These are phyloP conservation scores for Neocucurbitaria cava DNA, from an alignment of 2,329 filamentous ascomycete species.

Conservation along the genomic window DNA sequence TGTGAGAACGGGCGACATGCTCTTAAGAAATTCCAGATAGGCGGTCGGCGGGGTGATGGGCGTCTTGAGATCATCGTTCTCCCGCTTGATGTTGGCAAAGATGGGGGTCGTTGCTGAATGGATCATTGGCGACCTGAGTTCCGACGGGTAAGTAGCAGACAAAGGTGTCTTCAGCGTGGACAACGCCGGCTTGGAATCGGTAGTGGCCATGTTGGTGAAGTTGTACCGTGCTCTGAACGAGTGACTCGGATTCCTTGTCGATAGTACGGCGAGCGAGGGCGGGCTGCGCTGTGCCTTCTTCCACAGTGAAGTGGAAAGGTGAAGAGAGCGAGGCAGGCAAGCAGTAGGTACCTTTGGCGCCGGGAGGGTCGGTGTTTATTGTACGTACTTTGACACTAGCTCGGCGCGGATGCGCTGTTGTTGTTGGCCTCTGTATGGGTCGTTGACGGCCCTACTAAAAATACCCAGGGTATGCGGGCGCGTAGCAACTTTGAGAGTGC, in stretches of 20 bases:
- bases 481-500: conserved; percentile 17
- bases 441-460: conserved; percentile 36
- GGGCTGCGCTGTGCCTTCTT: conserved; percentile 36
- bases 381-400: conserved; percentile 33
- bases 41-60: conserved; percentile 90
- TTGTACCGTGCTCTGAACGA: conserved; percentile 36
- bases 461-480: conserved; percentile 35
- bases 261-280: conserved; percentile 26
- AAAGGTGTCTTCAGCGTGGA: conserved; percentile 62
- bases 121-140: conserved; percentile 70
- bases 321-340: conserved; percentile 36
- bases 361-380: conserved; percentile 43
- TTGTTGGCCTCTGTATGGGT: conserved; percentile 42
- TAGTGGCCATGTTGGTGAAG: conserved; percentile 46
- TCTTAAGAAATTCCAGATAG: conserved; percentile 92
- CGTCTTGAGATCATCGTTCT: conserved; percentile 72
- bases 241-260: conserved; percentile 34
- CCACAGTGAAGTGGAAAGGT: conserved; percentile 34
- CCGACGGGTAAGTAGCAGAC: conserved; percentile 64
- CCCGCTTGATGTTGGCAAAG: conserved; percentile 67
- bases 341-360: conserved; percentile 32
- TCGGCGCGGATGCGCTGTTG: conserved; percentile 37
- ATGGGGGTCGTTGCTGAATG: conserved; percentile 52
- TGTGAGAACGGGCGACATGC: conserved; percentile 73
- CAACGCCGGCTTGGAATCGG: conserved; percentile 50